Evolutionary conservation across 2,329 filamentous ascomycete genomes (phyloP), one percentile per base, ranked within the genome.

Genomic region (Sporothrix pallida): DNA sequence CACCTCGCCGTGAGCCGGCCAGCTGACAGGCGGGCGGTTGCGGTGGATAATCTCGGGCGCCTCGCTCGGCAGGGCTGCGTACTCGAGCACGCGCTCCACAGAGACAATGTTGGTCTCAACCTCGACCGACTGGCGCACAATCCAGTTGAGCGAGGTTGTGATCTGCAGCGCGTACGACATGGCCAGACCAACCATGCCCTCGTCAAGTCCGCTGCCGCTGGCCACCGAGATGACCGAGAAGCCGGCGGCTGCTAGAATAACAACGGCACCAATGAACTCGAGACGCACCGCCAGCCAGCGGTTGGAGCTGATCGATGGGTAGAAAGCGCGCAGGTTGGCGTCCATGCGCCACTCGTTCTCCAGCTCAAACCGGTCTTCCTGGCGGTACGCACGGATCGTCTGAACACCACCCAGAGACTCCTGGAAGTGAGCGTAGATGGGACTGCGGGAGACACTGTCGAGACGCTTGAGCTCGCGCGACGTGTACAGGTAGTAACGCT

Each of bases 91-190:
- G 80, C 96, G 92, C 87, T 99, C 96, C 52, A 99, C 96, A 10
- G 95, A 97, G 63, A 99, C 95, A 79, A 99, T 99, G 83, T 99
- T 99, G n/a, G 95, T 98, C 86, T 99, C 97, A n/a, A 99, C 96
- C 83, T 99, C 97, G 48, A 99, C 96, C 0, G 95, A 98, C 83
- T 99, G 96, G 74, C 97, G 91, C 70, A 99, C 96, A 79, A 99
- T 98, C 96, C 96, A 99, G 85, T 98, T 99, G 79, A 99, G 88
- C 50, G 95, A 97, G 77, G 95, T 93, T 1, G 96, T 99, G 80
- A 99, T 98, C 84, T 98, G 94, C 76, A 99, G 88, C 54, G 95
- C 96, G 83, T 98, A 98, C 65, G 95, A 97, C 94, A 99, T 97
- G 76, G 93, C 90, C 79, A 99, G 86, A 85, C 97, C 97, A 71